These are phyloP conservation scores for Dactylellina haptotyla DNA, from an alignment of 2,329 filamentous ascomycete genomes.

Conservation along the genomic window DNA sequence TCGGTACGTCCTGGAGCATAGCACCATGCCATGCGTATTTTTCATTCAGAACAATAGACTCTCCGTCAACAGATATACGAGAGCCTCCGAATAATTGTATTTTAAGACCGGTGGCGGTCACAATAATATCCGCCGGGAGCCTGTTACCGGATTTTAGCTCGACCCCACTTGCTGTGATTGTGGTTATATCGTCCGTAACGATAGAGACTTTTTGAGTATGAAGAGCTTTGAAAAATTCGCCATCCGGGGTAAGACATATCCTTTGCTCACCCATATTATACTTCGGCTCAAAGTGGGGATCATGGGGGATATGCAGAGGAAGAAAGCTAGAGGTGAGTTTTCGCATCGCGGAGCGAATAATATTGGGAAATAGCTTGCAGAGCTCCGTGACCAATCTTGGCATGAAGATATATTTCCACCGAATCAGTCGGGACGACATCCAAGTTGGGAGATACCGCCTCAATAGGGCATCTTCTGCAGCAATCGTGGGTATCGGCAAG, in stretches of 20 bases:
- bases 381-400: constrained; percentile 66
- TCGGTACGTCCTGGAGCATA: constrained; percentile 73
- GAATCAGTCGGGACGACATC: constrained; percentile 65
- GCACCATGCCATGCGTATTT: constrained; percentile 71
- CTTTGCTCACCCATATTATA: constrained; percentile 79
- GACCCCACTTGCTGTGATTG: constrained; percentile 64
- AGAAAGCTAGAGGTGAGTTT: constrained; percentile 65
- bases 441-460: constrained; percentile 65
- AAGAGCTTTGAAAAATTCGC: constrained; percentile 67
- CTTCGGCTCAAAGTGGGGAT: constrained; percentile 72
- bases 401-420: constrained; percentile 66
- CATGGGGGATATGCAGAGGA: constrained; percentile 67
- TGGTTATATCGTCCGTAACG: constrained; percentile 65
- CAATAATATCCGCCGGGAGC: constrained; percentile 70
- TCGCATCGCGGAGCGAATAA: constrained; percentile 66
- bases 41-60: constrained; percentile 62
- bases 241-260: constrained; percentile 72
- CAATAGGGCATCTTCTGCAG: constrained; percentile 61
- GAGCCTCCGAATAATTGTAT: constrained; percentile 68
- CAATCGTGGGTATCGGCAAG: constrained; percentile 66
- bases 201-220: constrained; percentile 62
- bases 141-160: constrained; percentile 64
- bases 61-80: constrained; percentile 66
- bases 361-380: constrained; percentile 67
- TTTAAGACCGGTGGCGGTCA: constrained; percentile 73